phyloP scores from a whole-genome alignment of 129 eudicot species.

The Escallonia herrerae region DNA sequence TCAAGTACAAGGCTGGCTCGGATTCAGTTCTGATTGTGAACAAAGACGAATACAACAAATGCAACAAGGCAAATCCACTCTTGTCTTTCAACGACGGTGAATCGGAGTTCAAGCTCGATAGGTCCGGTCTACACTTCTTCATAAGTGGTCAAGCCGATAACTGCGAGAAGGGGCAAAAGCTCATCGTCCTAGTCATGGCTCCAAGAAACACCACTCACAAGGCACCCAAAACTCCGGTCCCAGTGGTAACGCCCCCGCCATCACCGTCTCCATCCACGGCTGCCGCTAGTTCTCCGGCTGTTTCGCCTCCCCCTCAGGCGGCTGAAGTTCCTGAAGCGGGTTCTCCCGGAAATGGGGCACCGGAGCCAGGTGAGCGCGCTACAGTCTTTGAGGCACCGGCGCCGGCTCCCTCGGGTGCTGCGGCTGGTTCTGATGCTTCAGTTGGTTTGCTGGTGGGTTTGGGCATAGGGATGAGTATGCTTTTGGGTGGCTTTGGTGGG shows the following conservation, averaged over 20 bases:
- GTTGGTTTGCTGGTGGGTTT: conserved; percentile 14
- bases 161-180: conserved; percentile 54
- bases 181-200: conserved; percentile 39
- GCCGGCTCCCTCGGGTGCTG: conserved; percentile 9
- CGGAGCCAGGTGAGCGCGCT: conserved; percentile 8
- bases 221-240: not conserved
- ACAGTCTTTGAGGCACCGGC: conserved; percentile 6
- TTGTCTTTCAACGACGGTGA: conserved; percentile 21
- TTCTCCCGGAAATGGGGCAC: not conserved
- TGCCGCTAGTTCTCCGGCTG: not conserved
- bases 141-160: conserved; percentile 50
- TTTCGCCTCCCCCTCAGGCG: not conserved
- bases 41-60: conserved; percentile 38
- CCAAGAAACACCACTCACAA: conserved; percentile 5
- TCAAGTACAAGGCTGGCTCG: conserved; percentile 50
- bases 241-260: not conserved
- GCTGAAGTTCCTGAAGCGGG: not conserved
- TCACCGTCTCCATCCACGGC: conserved; percentile 10
- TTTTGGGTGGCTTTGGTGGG: conserved; percentile 7
- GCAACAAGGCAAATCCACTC: conserved; percentile 44
- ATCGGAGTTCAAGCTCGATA: conserved; percentile 28
- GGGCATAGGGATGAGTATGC: conserved; percentile 9
- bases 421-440: conserved; percentile 11
- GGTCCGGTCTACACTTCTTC: conserved; percentile 59
- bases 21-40: conserved; percentile 59